Base-by-base conservation (phyloP, 805 yeast species). In the Lachancea sp. region DNA sequence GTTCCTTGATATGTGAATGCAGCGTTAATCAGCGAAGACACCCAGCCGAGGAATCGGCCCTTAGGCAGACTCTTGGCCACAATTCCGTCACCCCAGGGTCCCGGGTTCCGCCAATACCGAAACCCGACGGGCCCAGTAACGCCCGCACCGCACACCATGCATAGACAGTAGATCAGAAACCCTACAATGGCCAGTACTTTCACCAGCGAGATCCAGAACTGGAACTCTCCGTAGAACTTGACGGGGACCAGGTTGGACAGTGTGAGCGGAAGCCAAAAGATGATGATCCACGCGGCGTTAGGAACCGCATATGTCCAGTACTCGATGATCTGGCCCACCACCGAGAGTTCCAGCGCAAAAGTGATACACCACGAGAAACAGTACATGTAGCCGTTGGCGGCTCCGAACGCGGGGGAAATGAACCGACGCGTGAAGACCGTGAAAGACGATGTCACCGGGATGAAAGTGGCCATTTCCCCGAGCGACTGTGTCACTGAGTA, bases 1-100 rank as follows among this genome's bases (percentile, higher is more conserved):
- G 84, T 81, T 63, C 90, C 90, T 67, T 82, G 89, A 63, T 75
- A 83, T 22, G 90, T 83, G 70, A 84, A 84, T n/a, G 85, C 84
- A 31, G 90, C 86, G 46, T 77, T 77, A 50, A 83, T 73, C 55
- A 83, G 70, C 4, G 88, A 81, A 9, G 79, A 70, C 44, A 82
- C 74, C 82, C 84, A 81, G 42, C 87, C 87, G 41, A 81, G 65
- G 57, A 82, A 81, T 59, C 81, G 71, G 41, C 72, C 85, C 38
- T 82, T 78, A 49, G 70, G 68, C 8, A 54, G 55, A 57, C 77
- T 69, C 13, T 58, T 49, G 11, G 79, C 78, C 30, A 75, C 63
- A 31, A 74, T 72, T 42, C 86, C 87, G 39, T 77, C 78, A 38
- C 86, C 85, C 79, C 84, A 79, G 10, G 87, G 75, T 51, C 88